Base-by-base conservation (phyloP, 108 stramenopile genomes). In the Cyclotella distinguenda region DNA sequence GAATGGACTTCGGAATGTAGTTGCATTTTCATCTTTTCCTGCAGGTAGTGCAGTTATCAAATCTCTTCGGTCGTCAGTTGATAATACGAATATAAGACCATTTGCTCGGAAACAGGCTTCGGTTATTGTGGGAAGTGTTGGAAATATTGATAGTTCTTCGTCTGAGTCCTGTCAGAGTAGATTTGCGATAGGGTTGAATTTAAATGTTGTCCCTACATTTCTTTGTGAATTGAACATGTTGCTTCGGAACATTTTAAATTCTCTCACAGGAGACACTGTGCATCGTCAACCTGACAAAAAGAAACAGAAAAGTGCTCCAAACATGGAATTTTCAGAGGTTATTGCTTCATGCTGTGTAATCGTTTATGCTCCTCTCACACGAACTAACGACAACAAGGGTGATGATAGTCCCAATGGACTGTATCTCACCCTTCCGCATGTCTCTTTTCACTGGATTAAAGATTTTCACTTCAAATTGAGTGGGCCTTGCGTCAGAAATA, bases 111-210 rank as follows among this genome's bases (percentile, higher is more conserved):
- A 21, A 2, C 5, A 36, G 25, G 54, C 54, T 21, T 55, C 54
- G 3, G 33, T 55, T 36, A 28, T 36, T 55, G 13, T 55, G 35
- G 54, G 54, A 55, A 35, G 10, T 6, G 18, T 35, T 38, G 3
- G 10, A 16, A 36, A 36, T 19, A 36, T 1, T 22, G 6, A n/a
- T 8, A 1, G 30, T 15, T 27, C 4, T 35, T 21, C 54, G 36
- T 4, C 32, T 8, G 13, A 18, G 39, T 28, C 30, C 30, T 48
- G 70, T 55, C 35, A n/a, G 23, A 66, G 61, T 53, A 16, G 64
- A 35, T 28, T 55, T 35, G 70, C 58, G 38, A 32, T 54, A 12
- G 73, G 73, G 28, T 21, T 74, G 30, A 45, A 74, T 49, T 19
- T 66, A 32, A 27, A 66, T 53, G 26, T 60, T 13, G 23, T 61